phyloP scores from a whole-genome alignment of 345 rosid species.

The Sisymbrium altissimum region DNA sequence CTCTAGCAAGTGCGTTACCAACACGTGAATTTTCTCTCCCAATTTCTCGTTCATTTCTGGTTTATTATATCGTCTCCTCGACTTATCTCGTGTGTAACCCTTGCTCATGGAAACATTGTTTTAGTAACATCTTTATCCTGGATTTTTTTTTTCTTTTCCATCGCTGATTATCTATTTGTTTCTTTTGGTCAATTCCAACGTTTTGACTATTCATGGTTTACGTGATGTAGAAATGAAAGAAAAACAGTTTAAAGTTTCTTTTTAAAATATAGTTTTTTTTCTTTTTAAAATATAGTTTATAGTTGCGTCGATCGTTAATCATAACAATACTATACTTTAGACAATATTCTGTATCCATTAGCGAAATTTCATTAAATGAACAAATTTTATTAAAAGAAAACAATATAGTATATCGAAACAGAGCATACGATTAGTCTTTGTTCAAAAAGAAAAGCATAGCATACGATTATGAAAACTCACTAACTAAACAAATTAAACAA shows the following conservation, averaged over 20 bases:
- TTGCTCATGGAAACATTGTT: neutral
- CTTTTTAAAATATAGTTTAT: too few species aligned
- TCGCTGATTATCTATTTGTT: neutral
- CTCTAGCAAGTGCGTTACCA: slow-evolving; percentile 28
- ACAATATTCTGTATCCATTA: neutral
- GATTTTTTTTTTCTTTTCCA: neutral
- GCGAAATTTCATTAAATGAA: too few species aligned
- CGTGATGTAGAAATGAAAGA: neutral
- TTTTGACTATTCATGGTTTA: neutral
- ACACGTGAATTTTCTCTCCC: slow-evolving; percentile 39
- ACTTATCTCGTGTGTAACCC: neutral
- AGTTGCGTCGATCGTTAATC: neutral
- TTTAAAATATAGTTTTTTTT: too few species aligned
- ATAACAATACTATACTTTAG: too few species aligned
- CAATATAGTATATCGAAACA: neutral
- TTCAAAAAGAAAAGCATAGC: too few species aligned
- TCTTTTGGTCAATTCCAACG: neutral
- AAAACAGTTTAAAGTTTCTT: too few species aligned
- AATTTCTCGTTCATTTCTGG: neutral
- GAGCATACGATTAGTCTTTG: neutral
- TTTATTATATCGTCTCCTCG: neutral
- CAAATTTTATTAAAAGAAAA: neutral
- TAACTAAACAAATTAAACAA: neutral
- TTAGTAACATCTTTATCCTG: neutral
- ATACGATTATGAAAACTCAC: neutral